A percentile compares a stretch with the other conserved stretches of the same genome.
Evolutionary conservation across 331 rosid species (phyloP).

Genomic region (Stylosanthes scabra): DNA sequence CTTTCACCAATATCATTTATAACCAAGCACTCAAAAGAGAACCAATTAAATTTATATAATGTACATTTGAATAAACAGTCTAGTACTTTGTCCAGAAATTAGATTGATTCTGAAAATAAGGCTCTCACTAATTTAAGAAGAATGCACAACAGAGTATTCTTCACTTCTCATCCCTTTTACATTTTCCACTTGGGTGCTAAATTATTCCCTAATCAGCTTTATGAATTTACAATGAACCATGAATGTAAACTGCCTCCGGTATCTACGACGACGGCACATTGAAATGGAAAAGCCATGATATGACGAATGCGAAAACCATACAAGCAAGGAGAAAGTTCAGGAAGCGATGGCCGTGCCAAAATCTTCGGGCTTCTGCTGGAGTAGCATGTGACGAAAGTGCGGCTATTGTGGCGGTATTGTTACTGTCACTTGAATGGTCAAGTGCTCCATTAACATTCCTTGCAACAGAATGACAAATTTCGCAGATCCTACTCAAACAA

Average conservation of each 20-base stretch:
- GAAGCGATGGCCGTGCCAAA: conserved; percentile 92
- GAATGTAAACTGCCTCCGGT: conserved; percentile 24
- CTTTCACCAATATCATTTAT: not conserved
- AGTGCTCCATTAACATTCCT: conserved; percentile 65
- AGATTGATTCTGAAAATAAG: conserved; percentile 32
- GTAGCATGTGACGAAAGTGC: conserved; percentile 50
- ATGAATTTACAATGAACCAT: conserved; percentile 13
- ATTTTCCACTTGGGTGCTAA: conserved; percentile 9
- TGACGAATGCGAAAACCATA: conserved; percentile 87
- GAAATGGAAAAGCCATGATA: conserved; percentile 95
- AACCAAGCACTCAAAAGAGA: not conserved
- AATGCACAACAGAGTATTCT: conserved; percentile 44
- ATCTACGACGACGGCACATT: conserved; percentile 63
- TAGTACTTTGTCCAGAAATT: conserved; percentile 32
- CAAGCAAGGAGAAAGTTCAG: conserved; percentile 90
- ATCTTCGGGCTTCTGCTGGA: conserved; percentile 66
- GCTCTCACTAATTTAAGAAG: conserved; percentile 38
- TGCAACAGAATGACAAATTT: conserved; percentile 86
- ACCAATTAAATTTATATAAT: conserved; percentile 25
- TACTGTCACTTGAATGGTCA: conserved; percentile 58
- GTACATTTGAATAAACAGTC: conserved; percentile 45
- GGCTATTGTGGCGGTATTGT: conserved; percentile 48
- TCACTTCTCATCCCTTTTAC: not conserved
- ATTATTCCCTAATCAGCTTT: conserved; percentile 22
- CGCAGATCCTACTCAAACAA: conserved; percentile 73